Percentiles rank a stretch among this genome's conserved stretches.
Evolutionary conservation across 75 land plant genomes (phyloP).

Genomic region (Pinus taeda): DNA sequence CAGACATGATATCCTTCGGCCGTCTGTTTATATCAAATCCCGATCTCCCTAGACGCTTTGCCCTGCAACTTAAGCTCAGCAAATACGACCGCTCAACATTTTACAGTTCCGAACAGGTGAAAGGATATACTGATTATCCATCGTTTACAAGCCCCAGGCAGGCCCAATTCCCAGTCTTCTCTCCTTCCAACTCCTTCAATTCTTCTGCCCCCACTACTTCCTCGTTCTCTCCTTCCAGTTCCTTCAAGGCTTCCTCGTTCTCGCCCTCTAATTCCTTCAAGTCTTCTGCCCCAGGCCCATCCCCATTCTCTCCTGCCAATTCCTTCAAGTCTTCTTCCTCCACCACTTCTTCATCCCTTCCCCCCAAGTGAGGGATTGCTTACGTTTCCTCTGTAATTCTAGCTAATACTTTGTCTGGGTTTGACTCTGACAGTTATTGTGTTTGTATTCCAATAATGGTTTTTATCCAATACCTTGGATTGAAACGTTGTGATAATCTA

Average conservation of each 20-base stretch:
- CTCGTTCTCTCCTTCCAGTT: background rate
- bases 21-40: conserved; percentile 78
- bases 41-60: conserved; percentile 56
- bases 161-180: conserved; percentile 2
- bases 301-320: background rate
- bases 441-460: too few species aligned
- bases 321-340: conserved; percentile 7
- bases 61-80: conserved; percentile 36
- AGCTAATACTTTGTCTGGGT: too few species aligned
- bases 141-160: conserved; percentile 15
- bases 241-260: background rate
- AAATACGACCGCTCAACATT: conserved; percentile 60
- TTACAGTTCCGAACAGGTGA: conserved; percentile 68
- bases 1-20: conserved; percentile 77
- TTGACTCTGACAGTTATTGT: too few species aligned
- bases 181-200: conserved; percentile 5
- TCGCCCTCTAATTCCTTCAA: conserved; percentile 1
- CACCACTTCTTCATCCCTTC: background rate
- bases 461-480: too few species aligned
- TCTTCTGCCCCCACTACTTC: conserved; percentile 2
- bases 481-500: too few species aligned
- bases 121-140: conserved; percentile 79
- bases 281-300: background rate
- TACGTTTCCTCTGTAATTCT: too few species aligned
- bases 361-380: background rate